phyloP scores from a whole-genome alignment of 2,329 filamentous ascomycete species.

The Aspergillus brasiliensis region DNA sequence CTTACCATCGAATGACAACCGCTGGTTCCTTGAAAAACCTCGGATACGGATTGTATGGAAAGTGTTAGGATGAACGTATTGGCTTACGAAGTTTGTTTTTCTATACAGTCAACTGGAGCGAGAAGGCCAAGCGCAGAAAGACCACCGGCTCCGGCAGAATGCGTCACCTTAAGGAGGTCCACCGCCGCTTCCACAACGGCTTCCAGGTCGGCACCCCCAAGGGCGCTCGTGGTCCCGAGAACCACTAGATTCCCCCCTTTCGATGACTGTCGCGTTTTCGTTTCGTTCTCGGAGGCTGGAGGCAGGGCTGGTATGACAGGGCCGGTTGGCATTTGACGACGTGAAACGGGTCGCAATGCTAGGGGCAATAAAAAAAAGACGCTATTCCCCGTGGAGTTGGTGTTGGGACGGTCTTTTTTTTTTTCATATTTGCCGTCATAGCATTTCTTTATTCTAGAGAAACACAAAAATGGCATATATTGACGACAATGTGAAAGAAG shows the following conservation, averaged over 20 bases:
- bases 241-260: constrained; percentile 40
- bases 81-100: constrained; percentile 33
- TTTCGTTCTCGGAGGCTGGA: constrained; percentile 38
- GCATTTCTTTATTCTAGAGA: constrained; percentile 30
- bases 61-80: constrained; percentile 11
- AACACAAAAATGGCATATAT: constrained; percentile 24
- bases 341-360: constrained; percentile 38
- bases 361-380: constrained; percentile 33
- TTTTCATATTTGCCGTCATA: constrained; percentile 33
- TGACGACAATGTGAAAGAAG: constrained; percentile 29
- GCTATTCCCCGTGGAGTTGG: constrained; percentile 38
- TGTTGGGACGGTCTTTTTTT: constrained; percentile 36
- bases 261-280: constrained; percentile 40
- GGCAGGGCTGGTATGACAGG: constrained; percentile 40
- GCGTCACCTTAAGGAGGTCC: constrained; percentile 89
- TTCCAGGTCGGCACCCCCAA: constrained; percentile 91
- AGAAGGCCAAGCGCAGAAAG: constrained; percentile 99
- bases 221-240: constrained; percentile 70
- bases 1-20: neutral
- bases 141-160: constrained; percentile 96
- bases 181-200: constrained; percentile 94
- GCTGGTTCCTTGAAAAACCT: neutral
- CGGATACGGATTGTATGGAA: neutral
- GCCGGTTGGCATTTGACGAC: constrained; percentile 35
- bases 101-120: constrained; percentile 90